A percentile compares a stretch with the other conserved stretches of the same genome.
phyloP scores from a whole-genome alignment of 2,329 filamentous ascomycete genomes.

The Furcasterigmium furcatum region DNA sequence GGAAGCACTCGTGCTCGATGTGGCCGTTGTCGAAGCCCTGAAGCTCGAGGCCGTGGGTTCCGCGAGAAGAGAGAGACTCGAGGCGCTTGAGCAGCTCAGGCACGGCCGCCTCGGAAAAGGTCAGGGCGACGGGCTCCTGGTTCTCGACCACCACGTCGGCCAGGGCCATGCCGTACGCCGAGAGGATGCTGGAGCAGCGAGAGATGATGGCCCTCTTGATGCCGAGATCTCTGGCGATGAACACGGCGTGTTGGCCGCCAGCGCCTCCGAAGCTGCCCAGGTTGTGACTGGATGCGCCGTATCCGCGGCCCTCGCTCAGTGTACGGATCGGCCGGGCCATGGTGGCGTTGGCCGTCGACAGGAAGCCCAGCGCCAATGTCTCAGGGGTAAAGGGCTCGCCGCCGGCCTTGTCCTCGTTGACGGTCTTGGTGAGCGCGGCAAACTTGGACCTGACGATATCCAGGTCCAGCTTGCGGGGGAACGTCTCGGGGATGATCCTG shows the following conservation, averaged over 20 bases:
- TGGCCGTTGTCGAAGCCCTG: conserved; percentile 26
- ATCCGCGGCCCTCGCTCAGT: conserved; percentile 30
- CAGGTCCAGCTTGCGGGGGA: conserved; percentile 52
- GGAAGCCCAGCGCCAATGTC: conserved; percentile 31
- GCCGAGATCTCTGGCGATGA: conserved; percentile 36
- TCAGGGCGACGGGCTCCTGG: conserved; percentile 29
- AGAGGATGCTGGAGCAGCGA: conserved; percentile 40
- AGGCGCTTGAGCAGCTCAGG: conserved; percentile 16
- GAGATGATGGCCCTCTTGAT: conserved; percentile 40
- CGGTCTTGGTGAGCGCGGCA: conserved; percentile 32
- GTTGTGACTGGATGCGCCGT: conserved; percentile 28
- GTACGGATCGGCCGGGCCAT: conserved; percentile 31
- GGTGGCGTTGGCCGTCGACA: conserved; percentile 30
- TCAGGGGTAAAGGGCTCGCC: conserved; percentile 24
- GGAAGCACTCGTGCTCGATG: conserved; percentile 36
- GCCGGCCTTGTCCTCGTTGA: conserved; percentile 33
- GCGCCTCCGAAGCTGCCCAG: conserved; percentile 29
- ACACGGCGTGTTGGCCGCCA: conserved; percentile 41
- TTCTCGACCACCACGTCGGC: conserved; percentile 40
- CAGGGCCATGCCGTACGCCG: conserved; percentile 42
- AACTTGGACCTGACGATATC: conserved; percentile 36
- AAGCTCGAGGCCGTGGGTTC: conserved; percentile 15
- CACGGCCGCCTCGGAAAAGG: conserved; percentile 13
- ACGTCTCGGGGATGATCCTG: conserved; percentile 57
- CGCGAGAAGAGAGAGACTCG: conserved; percentile 27